Conservation (phyloP, 371 early-diverging fungal species). For the Mucor lusitanicus region DNA sequence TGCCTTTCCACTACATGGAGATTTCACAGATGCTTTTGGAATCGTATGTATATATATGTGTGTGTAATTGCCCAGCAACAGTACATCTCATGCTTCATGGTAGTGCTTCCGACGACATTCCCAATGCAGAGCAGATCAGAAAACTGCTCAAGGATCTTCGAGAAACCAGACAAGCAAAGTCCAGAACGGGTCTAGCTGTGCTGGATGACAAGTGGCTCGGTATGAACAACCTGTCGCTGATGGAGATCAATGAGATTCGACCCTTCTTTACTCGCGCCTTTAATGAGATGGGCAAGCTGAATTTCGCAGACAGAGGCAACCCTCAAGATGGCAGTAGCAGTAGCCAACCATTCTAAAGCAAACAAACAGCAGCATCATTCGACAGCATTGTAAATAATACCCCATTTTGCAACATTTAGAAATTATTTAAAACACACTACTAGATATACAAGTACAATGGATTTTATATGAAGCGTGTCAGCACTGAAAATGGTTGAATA, state of each 20-base stretch:
- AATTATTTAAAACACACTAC: neutral
- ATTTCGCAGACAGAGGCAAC: constrained; percentile 4
- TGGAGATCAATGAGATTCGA: constrained; percentile 90
- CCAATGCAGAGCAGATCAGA: constrained; percentile 68
- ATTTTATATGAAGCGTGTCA: constrained; percentile 44
- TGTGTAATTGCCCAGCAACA: no score
- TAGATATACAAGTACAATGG: no score
- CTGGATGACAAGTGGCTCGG: constrained; percentile 72
- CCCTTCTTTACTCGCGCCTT: constrained; percentile 84
- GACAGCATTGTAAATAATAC: neutral
- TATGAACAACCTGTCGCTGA: constrained; percentile 80
- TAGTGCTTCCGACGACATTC: constrained; percentile 84
- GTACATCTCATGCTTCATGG: neutral
- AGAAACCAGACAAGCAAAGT: constrained; percentile 83
- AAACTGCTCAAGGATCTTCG: constrained; percentile 80
- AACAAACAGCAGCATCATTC: neutral
- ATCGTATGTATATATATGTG: constrained; percentile 43
- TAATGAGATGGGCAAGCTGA: constrained; percentile 61
- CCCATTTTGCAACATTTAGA: neutral
- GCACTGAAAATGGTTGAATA: constrained; percentile 59
- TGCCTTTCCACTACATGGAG: constrained; percentile 86
- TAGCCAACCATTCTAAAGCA: neutral
- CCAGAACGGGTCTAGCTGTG: constrained; percentile 67
- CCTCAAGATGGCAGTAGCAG: neutral
- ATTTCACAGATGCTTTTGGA: constrained; percentile 76